Evolutionary conservation across 192 early-diverging fungal genomes (phyloP).

Genomic region (Dispira simplex): DNA sequence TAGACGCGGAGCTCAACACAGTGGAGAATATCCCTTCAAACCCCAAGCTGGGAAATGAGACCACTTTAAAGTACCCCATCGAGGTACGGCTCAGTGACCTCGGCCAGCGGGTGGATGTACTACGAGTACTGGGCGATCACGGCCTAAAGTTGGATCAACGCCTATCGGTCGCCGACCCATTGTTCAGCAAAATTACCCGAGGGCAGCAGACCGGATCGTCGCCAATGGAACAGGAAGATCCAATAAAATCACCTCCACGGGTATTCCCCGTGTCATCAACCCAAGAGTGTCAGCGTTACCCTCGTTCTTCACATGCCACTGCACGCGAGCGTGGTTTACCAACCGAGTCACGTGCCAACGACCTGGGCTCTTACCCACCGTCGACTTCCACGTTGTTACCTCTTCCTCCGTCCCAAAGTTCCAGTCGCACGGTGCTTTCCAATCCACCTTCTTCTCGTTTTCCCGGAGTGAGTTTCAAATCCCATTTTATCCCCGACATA

Average conservation of each 20-base stretch:
- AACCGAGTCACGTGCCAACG: background rate
- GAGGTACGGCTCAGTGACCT: constrained; percentile 12
- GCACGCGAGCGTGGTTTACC: too few relatives aligned
- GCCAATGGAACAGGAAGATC: constrained; percentile 8
- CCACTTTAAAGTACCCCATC: constrained; percentile 13
- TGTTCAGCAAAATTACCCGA: background rate
- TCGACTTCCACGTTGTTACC: constrained; percentile 18
- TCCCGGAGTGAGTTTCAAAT: constrained; percentile 11
- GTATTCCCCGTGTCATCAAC: constrained; percentile 1
- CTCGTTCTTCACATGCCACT: constrained; percentile 6
- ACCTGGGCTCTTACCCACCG: constrained; percentile 15
- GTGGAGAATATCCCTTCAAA: constrained; percentile 12
- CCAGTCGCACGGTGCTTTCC: constrained; percentile 16
- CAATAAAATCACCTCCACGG: constrained; percentile 12
- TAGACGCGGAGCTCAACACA: constrained; percentile 15
- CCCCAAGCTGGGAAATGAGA: background rate
- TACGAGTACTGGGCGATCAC: background rate
- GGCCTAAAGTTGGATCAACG: background rate
- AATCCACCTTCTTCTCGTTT: too few relatives aligned
- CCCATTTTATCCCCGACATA: constrained; percentile 22
- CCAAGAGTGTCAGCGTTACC: background rate
- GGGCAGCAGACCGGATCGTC: constrained; percentile 1
- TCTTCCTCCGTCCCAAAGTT: constrained; percentile 21
- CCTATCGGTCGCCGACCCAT: background rate
- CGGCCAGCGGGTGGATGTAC: constrained; percentile 1